Base-by-base conservation (phyloP, 495 filamentous ascomycete genomes). In the Cladorrhinum samala region DNA sequence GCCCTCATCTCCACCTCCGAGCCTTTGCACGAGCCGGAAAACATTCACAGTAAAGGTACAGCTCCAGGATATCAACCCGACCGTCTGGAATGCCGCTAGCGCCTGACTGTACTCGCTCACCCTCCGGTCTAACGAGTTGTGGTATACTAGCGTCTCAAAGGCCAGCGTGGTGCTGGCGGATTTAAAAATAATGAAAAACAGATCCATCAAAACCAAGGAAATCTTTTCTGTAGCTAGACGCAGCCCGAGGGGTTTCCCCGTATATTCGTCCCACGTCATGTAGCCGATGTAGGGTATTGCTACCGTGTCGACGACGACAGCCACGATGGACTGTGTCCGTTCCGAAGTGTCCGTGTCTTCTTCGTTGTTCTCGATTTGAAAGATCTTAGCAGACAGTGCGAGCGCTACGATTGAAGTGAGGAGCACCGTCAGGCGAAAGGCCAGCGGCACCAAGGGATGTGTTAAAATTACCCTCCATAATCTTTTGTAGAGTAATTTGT, bases 251-350 rank as follows among this genome's bases (percentile, higher is more conserved):
- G 93, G 93, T 63, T 96, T 94, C 16, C 89, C 84, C 3, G 88
- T 91, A 68, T 95, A 97, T 69, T 98, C 93, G 66, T 98, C 93
- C 69, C 85, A 96, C 2, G 90, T 95, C 67, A 98, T 92, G 67
- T 95, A 97, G 46, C 88, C 63, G 30, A 93, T 80, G 67, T 96
- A 98, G 38, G 91, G 82, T 51, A 97, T 74, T 6, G 94, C 94
- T 2, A 96, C 76, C 11, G 83, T 83, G 68, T 96, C 92, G 25
- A 97, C 87, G 40, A 91, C 83, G 57, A 97, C 86, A 39, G 93
- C 93, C 74, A 98, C 91, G 45, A 86, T 80, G 9, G 89, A 85
- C 20, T 91, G 92, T 3, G 91, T 81, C 14, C 83, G 78, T 59
- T 84, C 81, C 1, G 72, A 68, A 45, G 73, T 74, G 9, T 68